phyloP scores from a whole-genome alignment of 1,284 basidiomycete genomes.

The Butyriboletus appendiculatus region DNA sequence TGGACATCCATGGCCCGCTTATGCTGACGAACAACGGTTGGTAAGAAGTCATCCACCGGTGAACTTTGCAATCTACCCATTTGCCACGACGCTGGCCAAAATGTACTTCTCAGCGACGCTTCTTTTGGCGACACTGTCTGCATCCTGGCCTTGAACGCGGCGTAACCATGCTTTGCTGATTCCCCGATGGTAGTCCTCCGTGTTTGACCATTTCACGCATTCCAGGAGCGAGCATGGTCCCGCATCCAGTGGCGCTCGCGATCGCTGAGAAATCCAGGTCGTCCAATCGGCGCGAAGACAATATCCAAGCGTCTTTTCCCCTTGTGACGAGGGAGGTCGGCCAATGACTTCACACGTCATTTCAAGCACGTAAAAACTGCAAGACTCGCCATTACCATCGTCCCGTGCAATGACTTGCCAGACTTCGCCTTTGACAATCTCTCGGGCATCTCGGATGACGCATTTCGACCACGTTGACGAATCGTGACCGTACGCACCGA shows the following conservation, averaged over 20 bases:
- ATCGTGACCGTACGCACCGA: constrained; percentile 39
- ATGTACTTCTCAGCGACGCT: constrained; percentile 60
- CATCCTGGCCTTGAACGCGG: constrained; percentile 46
- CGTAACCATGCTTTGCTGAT: constrained; percentile 65
- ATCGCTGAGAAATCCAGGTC: constrained; percentile 45
- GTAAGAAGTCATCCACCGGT: not conserved
- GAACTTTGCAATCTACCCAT: constrained; percentile 46
- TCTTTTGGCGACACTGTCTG: constrained; percentile 43
- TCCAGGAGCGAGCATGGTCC: constrained; percentile 31
- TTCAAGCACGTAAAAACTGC: constrained; percentile 55
- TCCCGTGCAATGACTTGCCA: constrained; percentile 52
- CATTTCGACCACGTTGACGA: constrained; percentile 37
- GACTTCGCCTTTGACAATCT: constrained; percentile 55
- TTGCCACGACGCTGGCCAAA: constrained; percentile 64
- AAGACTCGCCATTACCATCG: constrained; percentile 22
- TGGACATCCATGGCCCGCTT: constrained; percentile 65
- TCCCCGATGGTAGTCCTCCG: constrained; percentile 67
- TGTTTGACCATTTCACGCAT: constrained; percentile 57
- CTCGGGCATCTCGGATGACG: constrained; percentile 46
- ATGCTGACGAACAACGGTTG: constrained; percentile 44
- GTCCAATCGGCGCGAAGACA: constrained; percentile 65
- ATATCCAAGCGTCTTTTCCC: constrained; percentile 2
- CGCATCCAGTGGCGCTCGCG: constrained; percentile 3
- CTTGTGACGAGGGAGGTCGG: constrained; percentile 22
- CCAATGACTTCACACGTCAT: constrained; percentile 72